Evolutionary conservation across 768 basidiomycete genomes (phyloP), one percentile per base, ranked within the genome.

Genomic region (Leccinum barrowsii): DNA sequence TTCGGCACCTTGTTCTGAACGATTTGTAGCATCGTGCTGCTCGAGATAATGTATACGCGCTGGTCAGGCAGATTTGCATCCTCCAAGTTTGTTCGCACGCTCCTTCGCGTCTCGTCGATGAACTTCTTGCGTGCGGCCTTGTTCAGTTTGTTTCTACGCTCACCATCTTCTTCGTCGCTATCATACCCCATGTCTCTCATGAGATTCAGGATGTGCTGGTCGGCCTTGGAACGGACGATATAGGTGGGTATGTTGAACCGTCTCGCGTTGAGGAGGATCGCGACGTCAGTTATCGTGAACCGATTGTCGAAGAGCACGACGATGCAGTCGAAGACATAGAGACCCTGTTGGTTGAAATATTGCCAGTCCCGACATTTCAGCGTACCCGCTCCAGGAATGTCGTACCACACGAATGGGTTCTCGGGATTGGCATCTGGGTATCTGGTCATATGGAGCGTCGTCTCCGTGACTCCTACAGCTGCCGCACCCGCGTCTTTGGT

Each of bases 171-270:
- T 10, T 37, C 66, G 0, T 70, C 67, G 21, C 55, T 59, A 4
- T 70, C 56, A 21, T 68, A 66, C 0, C 66, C 68, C 56, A 46
- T 67, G 0, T 71, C 65, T n/a, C 0, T 61, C 70, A 70, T 67
- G 35, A 59, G 4, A 22, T 70, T 70, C 21, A 47, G 50, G 34
- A 71, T 68, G 28, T 73, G 70, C n/a, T 66, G 68, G 54, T 76
- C 74, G 0, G 75, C 67, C 52, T 77, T 74, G 15, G 75, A 76
- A 2, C 74, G 75, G 21, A 75, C 70, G 35, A 76, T 71, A 50
- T 69, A 72, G 0, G 66, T 65, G 4, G 76, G 73, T 30, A 76
- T 75, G 0, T 67, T 63, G 62, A 68, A 73, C 4, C 62, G 66
- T 28, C 55, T 63, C 54, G 68, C 71, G 55, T 71, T 73, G 7